Conservation (phyloP, 208 protist species). For the Trypanosoma theileri region DNA sequence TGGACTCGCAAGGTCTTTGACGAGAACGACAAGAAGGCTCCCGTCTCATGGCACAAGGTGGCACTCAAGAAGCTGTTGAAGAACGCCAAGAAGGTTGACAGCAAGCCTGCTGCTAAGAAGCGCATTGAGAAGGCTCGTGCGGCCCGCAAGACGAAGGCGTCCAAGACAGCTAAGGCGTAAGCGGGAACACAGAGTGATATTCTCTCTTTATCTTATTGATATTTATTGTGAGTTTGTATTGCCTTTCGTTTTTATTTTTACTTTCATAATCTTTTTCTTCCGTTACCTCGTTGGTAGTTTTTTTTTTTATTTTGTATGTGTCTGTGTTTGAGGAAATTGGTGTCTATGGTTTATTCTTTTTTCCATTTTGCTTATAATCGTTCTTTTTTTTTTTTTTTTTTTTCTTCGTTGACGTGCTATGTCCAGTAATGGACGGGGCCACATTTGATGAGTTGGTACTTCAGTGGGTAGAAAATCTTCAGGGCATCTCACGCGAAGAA, state of each 20-base stretch:
- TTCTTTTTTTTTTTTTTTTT: slow-evolving; percentile 30
- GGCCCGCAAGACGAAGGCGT: slow-evolving; percentile 50
- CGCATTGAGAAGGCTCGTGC: slow-evolving; percentile 88
- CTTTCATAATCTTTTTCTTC: slow-evolving; percentile 5
- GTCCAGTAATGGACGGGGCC: slow-evolving; percentile 4
- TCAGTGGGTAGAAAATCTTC: slow-evolving; percentile 30
- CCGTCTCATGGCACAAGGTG: slow-evolving; percentile 90
- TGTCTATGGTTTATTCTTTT: background rate
- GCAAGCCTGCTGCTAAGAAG: slow-evolving; percentile 71
- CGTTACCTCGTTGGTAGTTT: background rate
- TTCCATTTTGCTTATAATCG: background rate
- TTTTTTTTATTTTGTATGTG: background rate
- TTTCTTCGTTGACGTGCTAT: background rate
- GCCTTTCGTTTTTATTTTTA: slow-evolving; percentile 5
- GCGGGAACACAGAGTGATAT: slow-evolving; percentile 27
- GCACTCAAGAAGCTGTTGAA: slow-evolving; percentile 85
- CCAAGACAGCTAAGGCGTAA: slow-evolving; percentile 37
- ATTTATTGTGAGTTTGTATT: slow-evolving; percentile 9
- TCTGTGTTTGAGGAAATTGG: no score
- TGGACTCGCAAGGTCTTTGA: slow-evolving; percentile 91
- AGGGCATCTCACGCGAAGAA: slow-evolving; percentile 26
- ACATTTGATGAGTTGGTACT: slow-evolving; percentile 42
- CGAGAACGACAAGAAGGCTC: slow-evolving; percentile 85
- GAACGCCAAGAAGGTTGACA: slow-evolving; percentile 84
- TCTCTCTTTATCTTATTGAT: no score